These are phyloP conservation scores for Talinum fruticosum DNA, from an alignment of 148 eudicot genomes.

Conservation along the genomic window DNA sequence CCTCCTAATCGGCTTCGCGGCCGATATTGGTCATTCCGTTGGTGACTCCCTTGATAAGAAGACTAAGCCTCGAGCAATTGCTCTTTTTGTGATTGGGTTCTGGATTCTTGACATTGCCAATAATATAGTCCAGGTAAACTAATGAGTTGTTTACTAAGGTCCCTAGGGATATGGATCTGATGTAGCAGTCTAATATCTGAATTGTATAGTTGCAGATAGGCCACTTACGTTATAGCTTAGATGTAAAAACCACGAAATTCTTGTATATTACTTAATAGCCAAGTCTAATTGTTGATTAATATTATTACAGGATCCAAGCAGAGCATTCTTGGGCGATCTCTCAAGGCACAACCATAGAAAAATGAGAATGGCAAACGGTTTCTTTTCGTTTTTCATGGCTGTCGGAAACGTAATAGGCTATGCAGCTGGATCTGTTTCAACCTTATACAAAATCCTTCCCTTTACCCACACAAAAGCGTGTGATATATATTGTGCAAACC, in stretches of 20 bases:
- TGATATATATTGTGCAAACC: slow-evolving; percentile 77
- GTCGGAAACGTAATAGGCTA: slow-evolving; percentile 74
- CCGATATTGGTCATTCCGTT: slow-evolving; percentile 51
- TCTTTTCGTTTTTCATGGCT: slow-evolving; percentile 71
- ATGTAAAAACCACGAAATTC: too few relatives aligned
- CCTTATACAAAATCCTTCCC: slow-evolving; percentile 45
- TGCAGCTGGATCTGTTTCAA: slow-evolving; percentile 60
- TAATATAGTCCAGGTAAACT: slow-evolving; percentile 47
- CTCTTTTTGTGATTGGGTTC: slow-evolving; percentile 66
- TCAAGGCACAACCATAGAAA: slow-evolving; percentile 37
- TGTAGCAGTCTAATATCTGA: too few relatives aligned
- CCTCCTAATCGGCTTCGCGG: slow-evolving; percentile 66
- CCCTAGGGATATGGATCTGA: too few relatives aligned
- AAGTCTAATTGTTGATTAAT: neutral
- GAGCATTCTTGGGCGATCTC: slow-evolving; percentile 76
- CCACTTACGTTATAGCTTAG: too few relatives aligned
- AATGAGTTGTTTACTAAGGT: too few relatives aligned
- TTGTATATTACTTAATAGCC: too few relatives aligned
- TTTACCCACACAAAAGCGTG: slow-evolving; percentile 64
- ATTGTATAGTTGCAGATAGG: too few relatives aligned
- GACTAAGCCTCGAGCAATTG: slow-evolving; percentile 63
- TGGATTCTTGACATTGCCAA: slow-evolving; percentile 86
- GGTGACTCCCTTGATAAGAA: slow-evolving; percentile 41
- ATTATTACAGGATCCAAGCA: slow-evolving; percentile 53
- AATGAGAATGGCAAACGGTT: slow-evolving; percentile 45